Percentiles rank a stretch among this genome's conserved stretches.
These are phyloP conservation scores for Fusarium sp. DNA, from an alignment of 2,329 filamentous ascomycete genomes.

Conservation along the genomic window DNA sequence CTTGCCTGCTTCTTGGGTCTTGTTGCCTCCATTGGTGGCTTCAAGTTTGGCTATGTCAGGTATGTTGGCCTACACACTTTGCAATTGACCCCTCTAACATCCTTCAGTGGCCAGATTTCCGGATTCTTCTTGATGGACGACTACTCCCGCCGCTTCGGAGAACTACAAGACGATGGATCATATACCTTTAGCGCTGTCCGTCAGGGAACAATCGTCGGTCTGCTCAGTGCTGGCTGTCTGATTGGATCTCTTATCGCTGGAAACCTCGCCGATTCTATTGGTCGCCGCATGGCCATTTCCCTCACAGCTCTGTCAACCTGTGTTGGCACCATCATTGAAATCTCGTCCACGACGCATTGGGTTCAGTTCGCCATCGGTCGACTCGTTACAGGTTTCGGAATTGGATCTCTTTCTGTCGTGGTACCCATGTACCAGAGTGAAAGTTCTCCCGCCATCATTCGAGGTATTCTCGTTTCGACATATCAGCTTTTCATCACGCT, in stretches of 20 bases:
- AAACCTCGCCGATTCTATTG: constrained; percentile 70
- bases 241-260: constrained; percentile 69
- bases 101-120: constrained; percentile 66
- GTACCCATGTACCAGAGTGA: constrained; percentile 79
- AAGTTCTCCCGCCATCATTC: constrained; percentile 72
- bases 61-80: constrained; percentile 43
- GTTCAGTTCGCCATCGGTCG: constrained; percentile 74
- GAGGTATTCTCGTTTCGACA: constrained; percentile 71
- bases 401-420: constrained; percentile 72
- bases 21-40: constrained; percentile 66
- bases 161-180: constrained; percentile 51
- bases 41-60: constrained; percentile 70
- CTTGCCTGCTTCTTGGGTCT: constrained; percentile 61
- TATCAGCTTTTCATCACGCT: constrained; percentile 79
- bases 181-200: constrained; percentile 67
- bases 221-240: constrained; percentile 71
- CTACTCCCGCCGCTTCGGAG: constrained; percentile 66
- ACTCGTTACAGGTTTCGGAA: constrained; percentile 73
- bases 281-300: constrained; percentile 72
- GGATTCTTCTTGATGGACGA: constrained; percentile 72
- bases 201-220: constrained; percentile 71
- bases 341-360: constrained; percentile 68
- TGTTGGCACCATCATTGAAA: constrained; percentile 73
- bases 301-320: constrained; percentile 71
- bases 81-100: background rate